phyloP scores from a whole-genome alignment of 2,329 filamentous ascomycete species.

The Aureobasidium lini region DNA sequence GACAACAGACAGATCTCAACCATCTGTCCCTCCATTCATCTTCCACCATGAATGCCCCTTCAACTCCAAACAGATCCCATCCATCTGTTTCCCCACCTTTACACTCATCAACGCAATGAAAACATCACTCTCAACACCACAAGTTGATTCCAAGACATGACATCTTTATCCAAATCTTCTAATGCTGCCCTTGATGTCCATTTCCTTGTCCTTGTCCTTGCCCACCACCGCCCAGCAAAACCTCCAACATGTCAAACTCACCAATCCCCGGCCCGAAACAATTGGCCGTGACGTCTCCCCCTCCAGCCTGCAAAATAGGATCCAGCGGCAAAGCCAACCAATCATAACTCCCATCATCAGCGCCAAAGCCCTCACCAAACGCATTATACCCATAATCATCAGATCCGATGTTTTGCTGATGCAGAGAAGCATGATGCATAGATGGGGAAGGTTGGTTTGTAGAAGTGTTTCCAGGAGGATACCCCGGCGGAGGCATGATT shows the following conservation, averaged over 20 bases:
- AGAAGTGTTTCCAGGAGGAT: not conserved
- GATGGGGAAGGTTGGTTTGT: constrained; percentile 13
- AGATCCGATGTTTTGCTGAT: not conserved
- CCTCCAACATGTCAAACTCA: constrained; percentile 43
- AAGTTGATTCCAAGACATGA: too few species aligned
- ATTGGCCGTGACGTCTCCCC: constrained; percentile 49
- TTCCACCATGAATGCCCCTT: too few species aligned
- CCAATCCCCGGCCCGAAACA: constrained; percentile 59
- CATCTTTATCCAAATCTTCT: too few species aligned
- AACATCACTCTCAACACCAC: too few species aligned
- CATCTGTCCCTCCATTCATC: too few species aligned
- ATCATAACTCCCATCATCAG: constrained; percentile 28
- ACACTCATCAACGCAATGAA: too few species aligned
- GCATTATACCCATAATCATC: constrained; percentile 16
- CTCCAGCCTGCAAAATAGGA: constrained; percentile 50
- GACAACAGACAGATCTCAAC: too few species aligned
- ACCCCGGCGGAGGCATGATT: constrained; percentile 42
- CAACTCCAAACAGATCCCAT: too few species aligned
- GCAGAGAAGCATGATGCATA: constrained; percentile 16
- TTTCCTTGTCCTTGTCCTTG: not conserved
- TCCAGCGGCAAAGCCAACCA: constrained; percentile 57
- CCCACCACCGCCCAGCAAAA: constrained; percentile 28
- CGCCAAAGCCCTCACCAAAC: constrained; percentile 16
- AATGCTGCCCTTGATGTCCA: not conserved
- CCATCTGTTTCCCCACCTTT: too few species aligned